A percentile compares a stretch with the other conserved stretches of the same genome.
Conservation (phyloP, 164 flowering plant species). For the grape (Vitis vinifera) region ASM3070453v1 NC_081807.1:4443501-4444000, state of each 20-base stretch:
- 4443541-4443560: constrained; percentile 23
- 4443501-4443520: constrained; percentile 35
- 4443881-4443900: no score
- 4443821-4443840: no score
- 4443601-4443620: constrained; percentile 13
- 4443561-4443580: constrained; percentile 28
- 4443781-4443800: neutral
- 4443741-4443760: neutral
- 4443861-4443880: no score
- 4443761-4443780: constrained; percentile 3
- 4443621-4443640: constrained; percentile 21
- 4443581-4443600: constrained; percentile 24
- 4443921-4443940: no score
- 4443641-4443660: constrained; percentile 30
- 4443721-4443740: constrained; percentile 3
- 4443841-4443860: no score
- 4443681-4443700: constrained; percentile 27
- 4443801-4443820: neutral
- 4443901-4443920: no score
- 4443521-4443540: constrained; percentile 38
- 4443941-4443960: no score
- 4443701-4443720: constrained; percentile 21
- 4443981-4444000: no score
- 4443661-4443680: constrained; percentile 24
- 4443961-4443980: no score